Conservation (phyloP, 2,329 filamentous ascomycete species). For the Nigrospora osmanthi region DNA sequence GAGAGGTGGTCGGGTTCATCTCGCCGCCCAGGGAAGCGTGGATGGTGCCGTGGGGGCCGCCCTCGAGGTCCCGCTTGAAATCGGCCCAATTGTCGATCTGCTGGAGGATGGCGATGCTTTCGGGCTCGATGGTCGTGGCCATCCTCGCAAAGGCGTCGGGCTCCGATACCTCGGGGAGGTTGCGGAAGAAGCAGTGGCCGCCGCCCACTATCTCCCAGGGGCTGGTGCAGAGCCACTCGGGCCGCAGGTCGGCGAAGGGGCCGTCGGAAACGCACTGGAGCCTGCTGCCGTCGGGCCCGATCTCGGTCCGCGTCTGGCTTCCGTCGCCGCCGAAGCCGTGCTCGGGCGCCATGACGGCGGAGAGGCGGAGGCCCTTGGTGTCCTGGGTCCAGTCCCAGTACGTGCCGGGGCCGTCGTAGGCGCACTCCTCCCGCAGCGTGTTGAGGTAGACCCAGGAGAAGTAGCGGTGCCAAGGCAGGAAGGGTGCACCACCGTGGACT, state of each 20-base stretch:
- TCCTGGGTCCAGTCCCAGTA: constrained; percentile 29
- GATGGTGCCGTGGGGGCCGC: constrained; percentile 2
- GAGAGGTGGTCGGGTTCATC: constrained; percentile 5
- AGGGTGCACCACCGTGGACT: constrained; percentile 21
- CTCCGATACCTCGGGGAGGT: constrained; percentile 1
- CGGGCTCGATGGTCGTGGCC: neutral
- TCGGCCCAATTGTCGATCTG: neutral
- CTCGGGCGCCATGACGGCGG: constrained; percentile 12
- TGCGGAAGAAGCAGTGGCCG: constrained; percentile 12
- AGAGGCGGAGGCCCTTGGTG: constrained; percentile 11
- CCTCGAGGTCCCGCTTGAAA: constrained; percentile 1
- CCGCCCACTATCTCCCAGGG: constrained; percentile 5
- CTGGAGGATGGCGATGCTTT: constrained; percentile 2
- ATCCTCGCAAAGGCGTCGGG: neutral
- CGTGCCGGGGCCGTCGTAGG: constrained; percentile 8
- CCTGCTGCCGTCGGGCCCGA: neutral
- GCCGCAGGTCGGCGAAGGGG: constrained; percentile 16
- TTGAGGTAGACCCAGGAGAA: constrained; percentile 22
- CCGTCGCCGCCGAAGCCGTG: constrained; percentile 23
- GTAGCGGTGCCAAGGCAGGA: constrained; percentile 27
- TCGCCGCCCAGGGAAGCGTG: constrained; percentile 4
- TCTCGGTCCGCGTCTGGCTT: constrained; percentile 6
- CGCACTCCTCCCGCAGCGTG: constrained; percentile 15
- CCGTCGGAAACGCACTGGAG: constrained; percentile 19
- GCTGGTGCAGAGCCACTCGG: neutral